Evolutionary conservation across 2,329 filamentous ascomycete species (phyloP), one percentile per base, ranked within the genome.

Genomic region (Diaporthe vexans): DNA sequence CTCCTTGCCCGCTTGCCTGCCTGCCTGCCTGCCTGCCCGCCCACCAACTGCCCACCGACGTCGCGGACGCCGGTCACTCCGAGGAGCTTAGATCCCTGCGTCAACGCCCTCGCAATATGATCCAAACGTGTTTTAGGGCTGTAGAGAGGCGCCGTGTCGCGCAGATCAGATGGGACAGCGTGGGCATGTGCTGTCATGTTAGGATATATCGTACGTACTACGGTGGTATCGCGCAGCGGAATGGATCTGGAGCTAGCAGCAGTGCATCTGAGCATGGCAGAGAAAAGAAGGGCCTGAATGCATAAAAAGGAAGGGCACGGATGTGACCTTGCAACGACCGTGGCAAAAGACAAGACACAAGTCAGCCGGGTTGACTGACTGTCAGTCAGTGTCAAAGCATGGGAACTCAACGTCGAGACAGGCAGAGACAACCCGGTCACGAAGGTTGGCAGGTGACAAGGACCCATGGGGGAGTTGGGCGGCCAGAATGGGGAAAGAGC

Each of bases 301-400:
- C 61, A 67, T 51, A 67, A 67, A 6, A 51, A 52, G n/a, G 43
- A 52, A 37, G 61, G 46, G 29, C 46, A 37, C 46, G 29, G 29
- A 51, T 67, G 43, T 26, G 61, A 51, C 61, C 26, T 26, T 51
- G 43, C 61, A 13, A 35, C 33, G 43, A 65, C n/a, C 26, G 61
- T 65, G 61, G 61, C 61, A 65, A 67, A 48, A 61, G 59, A 63
- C 59, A 46, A 67, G 46, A 67, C 61, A 52, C 46, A 51, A 51
- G 46, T 51, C 46, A 51, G 19, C 21, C 43, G 51, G 35, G 26
- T 35, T 51, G 19, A 13, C 46, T 51, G 61, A 13, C 46, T 67
- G 61, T 67, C 61, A 67, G 26, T 35, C 21, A 46, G 21, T 35
- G 46, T 52, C 26, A 67, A 37, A 37, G 61, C 43, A 24, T 37